Evolutionary conservation across 768 basidiomycete species (phyloP).

Genomic region (Amanita pallidorosea): DNA sequence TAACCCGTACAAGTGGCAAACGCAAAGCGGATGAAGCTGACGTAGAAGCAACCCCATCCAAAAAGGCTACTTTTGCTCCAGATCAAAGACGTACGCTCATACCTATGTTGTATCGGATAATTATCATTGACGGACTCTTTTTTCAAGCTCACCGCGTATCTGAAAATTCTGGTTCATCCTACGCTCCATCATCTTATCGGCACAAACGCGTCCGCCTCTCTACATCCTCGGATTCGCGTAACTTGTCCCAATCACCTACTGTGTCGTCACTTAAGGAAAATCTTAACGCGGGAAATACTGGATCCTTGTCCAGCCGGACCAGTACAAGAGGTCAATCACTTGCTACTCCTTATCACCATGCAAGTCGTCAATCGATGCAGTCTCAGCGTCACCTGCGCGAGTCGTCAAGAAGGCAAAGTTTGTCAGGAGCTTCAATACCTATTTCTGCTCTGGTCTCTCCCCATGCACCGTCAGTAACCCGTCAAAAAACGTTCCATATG

Average conservation of each 20-base stretch:
- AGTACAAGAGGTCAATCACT: slow-evolving; percentile 17
- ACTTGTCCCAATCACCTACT: slow-evolving; percentile 12
- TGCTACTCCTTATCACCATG: slow-evolving; percentile 12
- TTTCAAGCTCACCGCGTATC: slow-evolving; percentile 43
- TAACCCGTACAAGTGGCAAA: slow-evolving; percentile 41
- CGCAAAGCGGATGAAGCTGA: slow-evolving; percentile 60
- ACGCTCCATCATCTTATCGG: slow-evolving; percentile 63
- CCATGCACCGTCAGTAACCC: slow-evolving; percentile 61
- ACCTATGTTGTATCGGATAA: background rate
- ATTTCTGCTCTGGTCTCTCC: slow-evolving; percentile 71
- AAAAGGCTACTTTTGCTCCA: slow-evolving; percentile 57
- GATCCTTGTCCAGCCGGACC: slow-evolving; percentile 32
- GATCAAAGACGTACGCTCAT: slow-evolving; percentile 45
- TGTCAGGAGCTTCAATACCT: slow-evolving; percentile 69
- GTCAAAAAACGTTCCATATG: slow-evolving; percentile 63
- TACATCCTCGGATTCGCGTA: slow-evolving; percentile 24
- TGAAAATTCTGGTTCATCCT: slow-evolving; percentile 29
- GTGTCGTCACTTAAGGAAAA: slow-evolving; percentile 13
- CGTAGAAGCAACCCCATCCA: slow-evolving; percentile 58
- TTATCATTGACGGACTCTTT: slow-evolving; percentile 12
- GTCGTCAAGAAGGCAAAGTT: slow-evolving; percentile 35
- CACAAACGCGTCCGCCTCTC: slow-evolving; percentile 62
- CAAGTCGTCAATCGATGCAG: slow-evolving; percentile 3
- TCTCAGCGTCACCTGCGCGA: slow-evolving; percentile 18
- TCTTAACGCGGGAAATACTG: slow-evolving; percentile 29